Base-by-base conservation (phyloP, 2,329 filamentous ascomycete genomes). In the Venturiaceae sp. region DNA sequence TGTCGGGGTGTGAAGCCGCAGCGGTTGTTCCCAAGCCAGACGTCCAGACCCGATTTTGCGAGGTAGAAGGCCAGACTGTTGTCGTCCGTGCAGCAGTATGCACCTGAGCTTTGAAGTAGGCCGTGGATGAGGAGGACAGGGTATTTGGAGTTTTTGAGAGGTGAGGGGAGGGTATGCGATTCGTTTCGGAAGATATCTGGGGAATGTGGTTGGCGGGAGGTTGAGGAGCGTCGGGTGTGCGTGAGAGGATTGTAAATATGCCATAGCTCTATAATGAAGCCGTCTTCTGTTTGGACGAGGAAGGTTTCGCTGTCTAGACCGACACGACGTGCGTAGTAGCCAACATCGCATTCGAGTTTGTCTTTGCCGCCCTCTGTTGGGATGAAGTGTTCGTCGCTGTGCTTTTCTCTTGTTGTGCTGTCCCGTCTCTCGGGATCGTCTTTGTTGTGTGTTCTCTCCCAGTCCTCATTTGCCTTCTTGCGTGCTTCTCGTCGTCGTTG, bases 11-110 rank as follows among this genome's bases (percentile, higher is more conserved):
- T 76, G 71, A 94, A 90, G 1, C 92, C 92, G 67, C 91, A 95
- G 21, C 92, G 82, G 68, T 96, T 96, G 73, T 96, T 95, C 4
- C 92, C 92, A 16, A 96, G 79, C 92, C 92, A 97, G 39, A 97
- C 90, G 69, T 97, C 92, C 71, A 90, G 96, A 1, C 92, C 92
- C 0, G 87, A 85, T 72, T 96, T 96, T 71, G 88, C 91, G 7
- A 97, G 83, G 75, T 87, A 95, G 72, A 96, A 96, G 0, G 92
- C 92, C 7, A 96, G 79, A 28, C 88, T 92, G 64, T 90, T 84
- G 62, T 96, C 91, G 66, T 96, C 92, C 68, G 92, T 95, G 63
- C 86, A 85, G 71, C 91, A 96, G 68, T 90, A 96, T 0, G 92
- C 88, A 3, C 92, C 92, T 0, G 90, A 83, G 57, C 87, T 92